Conservation (phyloP, 2,329 filamentous ascomycete genomes). For the Aspergillus sp. region DNA sequence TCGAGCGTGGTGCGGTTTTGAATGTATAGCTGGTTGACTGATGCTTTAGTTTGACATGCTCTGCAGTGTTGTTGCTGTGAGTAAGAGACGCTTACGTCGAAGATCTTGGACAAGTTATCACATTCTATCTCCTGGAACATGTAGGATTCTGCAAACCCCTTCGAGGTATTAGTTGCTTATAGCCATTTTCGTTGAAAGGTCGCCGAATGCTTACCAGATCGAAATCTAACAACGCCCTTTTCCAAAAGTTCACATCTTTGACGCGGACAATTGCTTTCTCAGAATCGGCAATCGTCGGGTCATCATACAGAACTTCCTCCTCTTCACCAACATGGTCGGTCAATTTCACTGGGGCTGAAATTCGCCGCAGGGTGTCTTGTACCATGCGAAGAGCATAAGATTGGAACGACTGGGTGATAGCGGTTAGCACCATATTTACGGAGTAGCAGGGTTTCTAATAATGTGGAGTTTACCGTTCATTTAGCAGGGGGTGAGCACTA, state of each 20-base stretch:
- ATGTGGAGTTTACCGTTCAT: neutral
- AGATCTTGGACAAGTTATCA: conserved; percentile 66
- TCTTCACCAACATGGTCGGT: neutral
- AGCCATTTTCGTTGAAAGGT: too few relatives aligned
- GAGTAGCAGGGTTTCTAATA: too few relatives aligned
- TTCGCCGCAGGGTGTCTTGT: neutral
- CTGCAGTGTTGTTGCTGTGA: neutral
- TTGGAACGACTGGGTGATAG: neutral
- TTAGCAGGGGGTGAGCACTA: neutral
- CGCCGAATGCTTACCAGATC: neutral
- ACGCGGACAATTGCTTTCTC: neutral
- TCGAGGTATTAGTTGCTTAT: neutral
- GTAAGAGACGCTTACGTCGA: conserved; percentile 51
- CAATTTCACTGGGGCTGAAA: neutral
- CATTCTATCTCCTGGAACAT: conserved; percentile 73
- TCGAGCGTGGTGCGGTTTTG: conserved; percentile 56
- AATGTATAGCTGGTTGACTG: conserved; percentile 63
- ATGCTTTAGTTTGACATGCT: neutral
- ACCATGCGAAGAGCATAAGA: neutral
- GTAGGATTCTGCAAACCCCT: conserved; percentile 70
- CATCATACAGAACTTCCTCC: neutral
- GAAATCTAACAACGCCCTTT: neutral
- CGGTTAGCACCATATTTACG: neutral
- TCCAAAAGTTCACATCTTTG: conserved; percentile 3
- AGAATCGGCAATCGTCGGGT: neutral